Percentiles rank a stretch among this genome's conserved stretches.
Evolutionary conservation across 441 rosid species (phyloP).

Genomic region (Croton setiger): DNA sequence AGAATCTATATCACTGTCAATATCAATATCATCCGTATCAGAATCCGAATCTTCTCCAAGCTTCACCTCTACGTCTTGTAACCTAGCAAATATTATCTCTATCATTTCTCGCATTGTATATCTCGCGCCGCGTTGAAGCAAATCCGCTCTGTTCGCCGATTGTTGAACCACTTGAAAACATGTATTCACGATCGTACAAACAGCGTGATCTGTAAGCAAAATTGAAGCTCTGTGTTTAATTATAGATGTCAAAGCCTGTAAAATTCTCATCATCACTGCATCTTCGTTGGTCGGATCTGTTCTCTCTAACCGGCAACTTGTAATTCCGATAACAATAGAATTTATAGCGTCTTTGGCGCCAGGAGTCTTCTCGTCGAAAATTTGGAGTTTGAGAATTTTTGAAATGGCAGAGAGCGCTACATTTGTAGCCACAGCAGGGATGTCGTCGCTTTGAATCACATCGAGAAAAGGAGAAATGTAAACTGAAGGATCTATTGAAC

Average conservation of each 20-base stretch:
- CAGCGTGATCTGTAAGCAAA: slow-evolving; percentile 57
- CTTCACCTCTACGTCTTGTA: slow-evolving; percentile 53
- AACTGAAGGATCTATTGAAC: slow-evolving; percentile 67
- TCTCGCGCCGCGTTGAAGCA: slow-evolving; percentile 74
- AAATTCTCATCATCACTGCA: slow-evolving; percentile 75
- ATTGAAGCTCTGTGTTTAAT: slow-evolving; percentile 70
- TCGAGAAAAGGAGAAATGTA: slow-evolving; percentile 82
- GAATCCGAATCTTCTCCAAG: slow-evolving; percentile 55
- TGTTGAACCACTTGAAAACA: slow-evolving; percentile 93
- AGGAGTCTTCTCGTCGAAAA: slow-evolving; percentile 72
- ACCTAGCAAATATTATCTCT: slow-evolving; percentile 63
- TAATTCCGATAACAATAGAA: slow-evolving; percentile 49
- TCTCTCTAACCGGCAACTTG: slow-evolving; percentile 72
- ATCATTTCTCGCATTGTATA: slow-evolving; percentile 77
- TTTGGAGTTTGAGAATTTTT: slow-evolving; percentile 59
- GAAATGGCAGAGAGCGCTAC: slow-evolving; percentile 60
- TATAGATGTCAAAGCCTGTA: slow-evolving; percentile 55
- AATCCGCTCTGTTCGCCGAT: slow-evolving; percentile 60
- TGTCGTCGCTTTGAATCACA: slow-evolving; percentile 68
- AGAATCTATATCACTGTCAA: slow-evolving; percentile 24
- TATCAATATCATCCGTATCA: slow-evolving; percentile 47
- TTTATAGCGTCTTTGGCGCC: slow-evolving; percentile 71
- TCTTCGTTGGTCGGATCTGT: slow-evolving; percentile 61
- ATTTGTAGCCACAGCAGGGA: slow-evolving; percentile 69
- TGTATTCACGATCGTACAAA: slow-evolving; percentile 73